These are phyloP conservation scores for Tephrocybe sp. DNA, from an alignment of 768 basidiomycete species.

Conservation along the genomic window DNA sequence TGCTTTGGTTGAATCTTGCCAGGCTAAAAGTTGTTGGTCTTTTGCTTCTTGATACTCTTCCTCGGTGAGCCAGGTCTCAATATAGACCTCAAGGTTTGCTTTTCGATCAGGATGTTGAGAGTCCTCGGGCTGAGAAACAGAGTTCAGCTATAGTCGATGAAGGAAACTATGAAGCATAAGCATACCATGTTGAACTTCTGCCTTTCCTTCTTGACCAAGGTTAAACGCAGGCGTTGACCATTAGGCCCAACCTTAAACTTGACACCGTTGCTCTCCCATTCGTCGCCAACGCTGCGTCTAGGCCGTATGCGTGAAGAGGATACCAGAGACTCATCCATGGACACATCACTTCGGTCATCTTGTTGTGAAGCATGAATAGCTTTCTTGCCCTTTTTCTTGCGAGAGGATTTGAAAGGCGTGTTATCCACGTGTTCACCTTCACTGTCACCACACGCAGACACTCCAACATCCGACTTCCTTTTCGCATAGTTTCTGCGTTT, in stretches of 20 bases:
- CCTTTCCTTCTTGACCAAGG: slow-evolving; percentile 67
- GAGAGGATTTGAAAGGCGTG: slow-evolving; percentile 22
- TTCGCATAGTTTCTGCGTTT: slow-evolving; percentile 57
- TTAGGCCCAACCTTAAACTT: slow-evolving; percentile 69
- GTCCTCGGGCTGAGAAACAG: slow-evolving; percentile 57
- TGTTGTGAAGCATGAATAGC: slow-evolving; percentile 22
- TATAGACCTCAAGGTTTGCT: slow-evolving; percentile 64
- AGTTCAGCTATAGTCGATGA: slow-evolving; percentile 4
- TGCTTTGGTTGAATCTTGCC: slow-evolving; percentile 59
- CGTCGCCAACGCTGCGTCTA: slow-evolving; percentile 59
- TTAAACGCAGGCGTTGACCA: slow-evolving; percentile 66
- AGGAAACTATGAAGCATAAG: neutral
- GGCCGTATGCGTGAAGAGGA: slow-evolving; percentile 53
- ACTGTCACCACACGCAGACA: slow-evolving; percentile 42
- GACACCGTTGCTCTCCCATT: slow-evolving; percentile 73
- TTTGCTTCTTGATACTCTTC: slow-evolving; percentile 69
- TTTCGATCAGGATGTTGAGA: slow-evolving; percentile 75
- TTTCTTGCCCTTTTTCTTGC: slow-evolving; percentile 58
- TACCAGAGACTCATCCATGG: slow-evolving; percentile 43
- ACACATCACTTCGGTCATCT: slow-evolving; percentile 44
- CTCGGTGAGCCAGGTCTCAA: slow-evolving; percentile 80
- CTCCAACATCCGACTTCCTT: slow-evolving; percentile 44
- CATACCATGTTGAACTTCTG: slow-evolving; percentile 74
- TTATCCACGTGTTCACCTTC: slow-evolving; percentile 37
- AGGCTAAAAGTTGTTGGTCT: slow-evolving; percentile 54